Base-by-base conservation (phyloP, 1,139 yeast species). In the Blastobotrys niveus region DNA sequence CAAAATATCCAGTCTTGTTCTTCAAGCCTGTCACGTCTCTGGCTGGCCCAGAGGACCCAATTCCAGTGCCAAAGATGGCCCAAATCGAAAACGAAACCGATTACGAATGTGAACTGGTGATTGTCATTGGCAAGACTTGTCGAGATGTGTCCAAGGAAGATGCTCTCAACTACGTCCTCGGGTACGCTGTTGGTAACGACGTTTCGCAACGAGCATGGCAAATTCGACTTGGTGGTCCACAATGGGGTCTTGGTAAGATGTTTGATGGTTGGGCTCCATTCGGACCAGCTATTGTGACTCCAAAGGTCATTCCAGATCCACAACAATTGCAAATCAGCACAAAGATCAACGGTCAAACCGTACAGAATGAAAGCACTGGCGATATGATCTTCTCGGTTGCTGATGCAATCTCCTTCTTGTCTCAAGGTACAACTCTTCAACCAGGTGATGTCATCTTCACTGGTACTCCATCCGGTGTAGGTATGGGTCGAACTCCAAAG, bases 381-480 rank as follows among this genome's bases (percentile, higher is more conserved):
- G 80, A 76, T 52, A 70, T 74, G 65, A 70, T 76, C 38, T 76
- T 75, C 58, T 57, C 63, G 20, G 76, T 74, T 7, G 65, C 67
- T 8, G 60, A 69, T 40, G 66, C 76, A 22, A 62, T 76, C 26
- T 62, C 76, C 4, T 75, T 73, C 56, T 57, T 76, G 47, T 69
- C 75, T 33, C 76, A 73, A 55, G 79, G 79, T 4, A 66, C 75
- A 8, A 74, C 79, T 1, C 63, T 74, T 38, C 60, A 61, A 44
- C 73, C 74, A 3, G 79, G 79, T 34, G 76, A 73, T 46, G 52
- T 74, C 40, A 70, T 74, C 45, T 71, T 72, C 59, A 73, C 76
- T 47, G 79, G 79, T 17, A 74, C 79, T 5, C 79, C 79, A 22
- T 61, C 70, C 34, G 80, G 80, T 18, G 80, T 75, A 5, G 77